These are phyloP conservation scores for Furcasterigmium sp. DNA, from an alignment of 2,329 filamentous ascomycete species.

Conservation along the genomic window DNA sequence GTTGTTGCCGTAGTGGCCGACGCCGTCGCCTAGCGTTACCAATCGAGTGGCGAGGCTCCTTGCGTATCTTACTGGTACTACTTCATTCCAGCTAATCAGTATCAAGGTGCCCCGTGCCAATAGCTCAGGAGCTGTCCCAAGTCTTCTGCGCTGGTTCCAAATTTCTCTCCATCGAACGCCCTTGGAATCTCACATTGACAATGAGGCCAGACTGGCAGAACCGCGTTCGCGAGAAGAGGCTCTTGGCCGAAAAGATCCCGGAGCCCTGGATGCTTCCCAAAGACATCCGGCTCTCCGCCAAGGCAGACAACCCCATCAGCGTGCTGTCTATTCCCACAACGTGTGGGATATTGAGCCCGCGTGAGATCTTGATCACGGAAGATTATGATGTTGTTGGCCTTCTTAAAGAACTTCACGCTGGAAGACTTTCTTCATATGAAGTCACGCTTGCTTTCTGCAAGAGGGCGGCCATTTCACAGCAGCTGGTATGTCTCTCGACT, in stretches of 20 bases:
- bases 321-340: constrained; percentile 27
- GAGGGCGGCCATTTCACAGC: constrained; percentile 41
- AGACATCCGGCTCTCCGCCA: constrained; percentile 19
- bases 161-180: not conserved
- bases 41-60: too few species aligned
- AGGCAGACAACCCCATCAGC: constrained; percentile 17
- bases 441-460: constrained; percentile 40
- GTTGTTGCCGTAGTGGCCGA: too few species aligned
- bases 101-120: too few species aligned
- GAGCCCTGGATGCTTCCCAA: not conserved
- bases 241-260: constrained; percentile 26
- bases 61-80: too few species aligned
- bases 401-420: not conserved
- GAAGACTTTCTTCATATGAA: constrained; percentile 26
- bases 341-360: constrained; percentile 15
- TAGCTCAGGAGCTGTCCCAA: too few species aligned
- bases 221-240: constrained; percentile 15
- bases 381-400: not conserved
- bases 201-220: constrained; percentile 13
- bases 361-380: not conserved
- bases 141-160: too few species aligned
- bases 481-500: too few species aligned
- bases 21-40: too few species aligned
- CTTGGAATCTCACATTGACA: constrained; percentile 14
- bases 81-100: too few species aligned